A percentile compares a stretch with the other conserved stretches of the same genome.
Conservation (phyloP, 305 asterid species). For the Fraxinus latifolia region DNA sequence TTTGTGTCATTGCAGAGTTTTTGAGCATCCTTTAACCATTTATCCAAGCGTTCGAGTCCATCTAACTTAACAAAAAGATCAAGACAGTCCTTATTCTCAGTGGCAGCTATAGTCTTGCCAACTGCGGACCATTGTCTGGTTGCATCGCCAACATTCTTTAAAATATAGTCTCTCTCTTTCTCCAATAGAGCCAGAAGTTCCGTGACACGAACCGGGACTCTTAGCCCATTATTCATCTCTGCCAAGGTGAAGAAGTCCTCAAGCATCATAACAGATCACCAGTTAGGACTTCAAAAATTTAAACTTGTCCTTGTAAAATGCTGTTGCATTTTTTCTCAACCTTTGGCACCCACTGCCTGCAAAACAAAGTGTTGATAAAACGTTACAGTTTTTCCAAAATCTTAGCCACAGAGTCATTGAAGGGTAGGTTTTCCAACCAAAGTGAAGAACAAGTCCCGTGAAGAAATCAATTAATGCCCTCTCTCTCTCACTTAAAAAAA, state of each 20-base stretch:
- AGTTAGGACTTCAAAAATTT: conserved; percentile 17
- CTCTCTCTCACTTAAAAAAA: background rate
- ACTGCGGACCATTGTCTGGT: conserved; percentile 66
- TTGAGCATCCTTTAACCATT: conserved; percentile 60
- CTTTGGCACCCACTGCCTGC: background rate
- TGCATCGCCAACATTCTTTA: conserved; percentile 35
- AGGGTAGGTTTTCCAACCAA: background rate
- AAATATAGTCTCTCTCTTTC: conserved; percentile 38
- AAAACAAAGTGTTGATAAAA: background rate
- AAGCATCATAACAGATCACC: conserved; percentile 46
- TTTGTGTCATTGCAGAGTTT: conserved; percentile 36
- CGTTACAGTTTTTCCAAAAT: background rate
- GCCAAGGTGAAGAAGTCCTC: conserved; percentile 64
- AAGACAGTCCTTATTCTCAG: conserved; percentile 63
- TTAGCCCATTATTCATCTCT: conserved; percentile 65
- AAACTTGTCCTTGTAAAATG: background rate
- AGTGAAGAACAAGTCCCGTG: background rate
- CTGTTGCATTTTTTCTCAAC: background rate
- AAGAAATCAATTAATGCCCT: background rate
- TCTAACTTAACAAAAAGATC: conserved; percentile 61
- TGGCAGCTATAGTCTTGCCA: conserved; percentile 58
- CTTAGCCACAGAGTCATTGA: background rate
- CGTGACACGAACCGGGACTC: conserved; percentile 55
- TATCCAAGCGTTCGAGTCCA: conserved; percentile 44
- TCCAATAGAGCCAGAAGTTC: conserved; percentile 60